Evolutionary conservation across 2,329 filamentous ascomycete species (phyloP).

Genomic region (Exophiala viscosa): DNA sequence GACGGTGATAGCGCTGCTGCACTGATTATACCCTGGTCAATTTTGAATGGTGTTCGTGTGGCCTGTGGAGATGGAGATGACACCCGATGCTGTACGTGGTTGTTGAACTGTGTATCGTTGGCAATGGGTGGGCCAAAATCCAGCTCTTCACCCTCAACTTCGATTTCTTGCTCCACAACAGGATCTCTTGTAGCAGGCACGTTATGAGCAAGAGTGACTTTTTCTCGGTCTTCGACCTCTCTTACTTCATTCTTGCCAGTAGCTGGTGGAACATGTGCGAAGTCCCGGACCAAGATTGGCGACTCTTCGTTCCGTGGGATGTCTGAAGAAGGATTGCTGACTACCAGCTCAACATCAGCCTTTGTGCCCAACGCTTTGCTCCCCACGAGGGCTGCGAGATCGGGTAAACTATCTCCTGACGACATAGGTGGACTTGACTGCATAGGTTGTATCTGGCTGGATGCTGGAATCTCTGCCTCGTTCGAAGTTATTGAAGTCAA

Average conservation of each 20-base stretch:
- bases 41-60: neutral
- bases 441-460: constrained; percentile 14
- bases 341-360: neutral
- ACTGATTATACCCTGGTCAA: neutral
- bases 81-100: constrained; percentile 15
- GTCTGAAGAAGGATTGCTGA: neutral
- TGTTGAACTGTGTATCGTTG: constrained; percentile 27
- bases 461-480: constrained; percentile 21
- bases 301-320: neutral
- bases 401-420: constrained; percentile 11
- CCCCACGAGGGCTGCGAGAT: neutral
- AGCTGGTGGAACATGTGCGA: neutral
- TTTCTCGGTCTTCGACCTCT: neutral
- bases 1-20: neutral
- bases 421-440: constrained; percentile 1
- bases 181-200: neutral
- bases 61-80: constrained; percentile 15
- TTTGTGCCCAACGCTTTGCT: neutral
- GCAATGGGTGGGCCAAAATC: constrained; percentile 25
- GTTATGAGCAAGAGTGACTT: neutral
- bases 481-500: neutral
- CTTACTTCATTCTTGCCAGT: neutral
- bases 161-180: neutral
- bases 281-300: neutral
- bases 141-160: constrained; percentile 2